Evolutionary conservation across 176 grass and related monocot genomes (phyloP).

Genomic region (Musa itinerans): DNA sequence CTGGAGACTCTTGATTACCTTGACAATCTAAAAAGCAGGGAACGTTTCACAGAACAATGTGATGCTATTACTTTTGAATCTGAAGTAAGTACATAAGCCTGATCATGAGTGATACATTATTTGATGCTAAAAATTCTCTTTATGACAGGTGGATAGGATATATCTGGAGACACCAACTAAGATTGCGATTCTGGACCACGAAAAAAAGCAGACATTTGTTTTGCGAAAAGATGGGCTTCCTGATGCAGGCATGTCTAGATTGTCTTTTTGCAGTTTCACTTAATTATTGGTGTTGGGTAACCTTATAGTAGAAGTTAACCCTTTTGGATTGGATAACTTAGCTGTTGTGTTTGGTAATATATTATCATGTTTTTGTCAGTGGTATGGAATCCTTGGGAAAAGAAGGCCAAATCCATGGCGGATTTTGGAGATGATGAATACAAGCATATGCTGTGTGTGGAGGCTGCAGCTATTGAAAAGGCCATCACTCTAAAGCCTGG

Average conservation of each 20-base stretch:
- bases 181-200: conserved; percentile 94
- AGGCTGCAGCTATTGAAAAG: conserved; percentile 81
- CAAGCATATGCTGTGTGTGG: conserved; percentile 92
- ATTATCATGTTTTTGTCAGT: conserved; percentile 36
- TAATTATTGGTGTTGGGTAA: conserved; percentile 18
- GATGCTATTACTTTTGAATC: conserved; percentile 97
- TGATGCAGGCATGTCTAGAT: conserved; percentile 51
- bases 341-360: background rate
- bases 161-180: conserved; percentile 81
- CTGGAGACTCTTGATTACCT: conserved; percentile 94
- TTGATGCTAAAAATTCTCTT: conserved; percentile 9
- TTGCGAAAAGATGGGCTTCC: conserved; percentile 86
- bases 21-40: conserved; percentile 76
- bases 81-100: conserved; percentile 42
- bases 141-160: conserved; percentile 74
- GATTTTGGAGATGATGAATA: conserved; percentile 97
- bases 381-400: conserved; percentile 99
- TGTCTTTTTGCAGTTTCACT: conserved; percentile 1
- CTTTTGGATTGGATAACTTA: background rate
- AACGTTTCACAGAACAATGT: conserved; percentile 85
- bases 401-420: conserved; percentile 68
- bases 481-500: conserved; percentile 66
- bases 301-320: conserved; percentile 3
- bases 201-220: conserved; percentile 97
- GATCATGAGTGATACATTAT: background rate